These are phyloP conservation scores for Beauveria scarabaeidicola DNA, from an alignment of 2,329 filamentous ascomycete genomes.

Conservation along the genomic window DNA sequence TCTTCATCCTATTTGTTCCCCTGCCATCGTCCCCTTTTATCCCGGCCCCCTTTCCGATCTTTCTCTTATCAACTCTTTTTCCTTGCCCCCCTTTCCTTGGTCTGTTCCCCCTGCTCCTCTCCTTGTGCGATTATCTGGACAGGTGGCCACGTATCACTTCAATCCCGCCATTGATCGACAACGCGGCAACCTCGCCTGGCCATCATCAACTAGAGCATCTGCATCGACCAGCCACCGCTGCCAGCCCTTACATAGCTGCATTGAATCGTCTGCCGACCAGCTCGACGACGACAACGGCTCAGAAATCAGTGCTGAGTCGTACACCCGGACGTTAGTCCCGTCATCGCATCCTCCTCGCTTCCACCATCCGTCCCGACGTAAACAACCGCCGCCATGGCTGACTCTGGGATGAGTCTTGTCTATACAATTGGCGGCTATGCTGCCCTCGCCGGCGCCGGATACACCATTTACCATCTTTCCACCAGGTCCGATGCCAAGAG, in stretches of 20 bases:
- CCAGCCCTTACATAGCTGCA: not conserved
- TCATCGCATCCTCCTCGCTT: not conserved
- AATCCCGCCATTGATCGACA: constrained; percentile 1
- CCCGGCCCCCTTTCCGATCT: not conserved
- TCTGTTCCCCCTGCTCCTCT: not conserved
- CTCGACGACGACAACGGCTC: not conserved
- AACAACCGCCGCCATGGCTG: constrained; percentile 21
- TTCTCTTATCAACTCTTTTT: constrained; percentile 9
- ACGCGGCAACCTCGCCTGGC: constrained; percentile 10
- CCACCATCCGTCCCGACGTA: not conserved
- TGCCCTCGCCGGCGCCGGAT: constrained; percentile 28
- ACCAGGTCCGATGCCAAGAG: constrained; percentile 25
- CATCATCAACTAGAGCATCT: constrained; percentile 2
- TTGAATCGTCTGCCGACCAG: not conserved
- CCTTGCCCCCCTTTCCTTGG: not conserved
- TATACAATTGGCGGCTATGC: constrained; percentile 31
- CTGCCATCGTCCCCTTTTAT: not conserved
- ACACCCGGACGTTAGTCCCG: constrained; percentile 15
- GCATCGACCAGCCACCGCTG: not conserved
- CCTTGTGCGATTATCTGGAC: not conserved
- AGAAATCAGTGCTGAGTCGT: constrained; percentile 7
- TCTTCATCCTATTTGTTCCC: not conserved
- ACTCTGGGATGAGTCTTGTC: constrained; percentile 25
- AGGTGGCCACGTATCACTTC: constrained; percentile 4
- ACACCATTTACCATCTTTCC: constrained; percentile 27